A percentile compares a stretch with the other conserved stretches of the same genome.
phyloP scores from a whole-genome alignment of 2,329 filamentous ascomycete genomes.

The Trichoderma polysporum region DNA sequence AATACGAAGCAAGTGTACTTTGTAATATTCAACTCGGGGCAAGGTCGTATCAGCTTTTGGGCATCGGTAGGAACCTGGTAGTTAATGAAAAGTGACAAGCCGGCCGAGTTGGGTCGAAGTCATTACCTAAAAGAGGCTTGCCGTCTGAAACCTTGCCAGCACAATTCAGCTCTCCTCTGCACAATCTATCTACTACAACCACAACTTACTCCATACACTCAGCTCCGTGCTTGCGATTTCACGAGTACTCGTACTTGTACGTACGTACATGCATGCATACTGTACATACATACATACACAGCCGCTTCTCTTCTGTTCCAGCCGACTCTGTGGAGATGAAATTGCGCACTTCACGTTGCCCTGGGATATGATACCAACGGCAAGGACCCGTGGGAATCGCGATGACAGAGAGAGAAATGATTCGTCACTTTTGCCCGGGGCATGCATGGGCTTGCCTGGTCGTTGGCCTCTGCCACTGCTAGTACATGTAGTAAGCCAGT shows the following conservation, averaged over 20 bases:
- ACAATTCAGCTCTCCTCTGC: neutral
- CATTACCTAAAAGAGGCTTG: neutral
- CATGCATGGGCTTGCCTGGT: constrained; percentile 4
- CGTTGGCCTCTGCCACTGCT: neutral
- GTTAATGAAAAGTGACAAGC: neutral
- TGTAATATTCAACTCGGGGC: neutral
- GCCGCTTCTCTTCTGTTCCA: neutral
- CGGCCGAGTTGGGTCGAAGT: neutral
- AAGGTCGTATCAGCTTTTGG: neutral
- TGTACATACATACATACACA: no score
- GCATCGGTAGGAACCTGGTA: neutral
- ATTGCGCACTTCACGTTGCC: constrained; percentile 21
- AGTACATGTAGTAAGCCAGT: neutral
- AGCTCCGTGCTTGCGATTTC: neutral
- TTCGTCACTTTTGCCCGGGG: constrained; percentile 7
- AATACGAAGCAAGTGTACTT: neutral
- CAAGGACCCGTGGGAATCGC: constrained; percentile 10
- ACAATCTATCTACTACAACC: constrained; percentile 10
- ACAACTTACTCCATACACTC: neutral
- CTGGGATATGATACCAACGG: constrained; percentile 26
- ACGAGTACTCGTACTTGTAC: no score
- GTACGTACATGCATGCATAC: no score
- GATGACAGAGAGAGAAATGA: constrained; percentile 16
- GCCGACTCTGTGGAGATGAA: constrained; percentile 11
- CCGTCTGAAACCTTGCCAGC: neutral